Percentiles rank a stretch among this genome's conserved stretches.
phyloP scores from a whole-genome alignment of 2,329 filamentous ascomycete species.

The Paradendryphiella salina region DNA sequence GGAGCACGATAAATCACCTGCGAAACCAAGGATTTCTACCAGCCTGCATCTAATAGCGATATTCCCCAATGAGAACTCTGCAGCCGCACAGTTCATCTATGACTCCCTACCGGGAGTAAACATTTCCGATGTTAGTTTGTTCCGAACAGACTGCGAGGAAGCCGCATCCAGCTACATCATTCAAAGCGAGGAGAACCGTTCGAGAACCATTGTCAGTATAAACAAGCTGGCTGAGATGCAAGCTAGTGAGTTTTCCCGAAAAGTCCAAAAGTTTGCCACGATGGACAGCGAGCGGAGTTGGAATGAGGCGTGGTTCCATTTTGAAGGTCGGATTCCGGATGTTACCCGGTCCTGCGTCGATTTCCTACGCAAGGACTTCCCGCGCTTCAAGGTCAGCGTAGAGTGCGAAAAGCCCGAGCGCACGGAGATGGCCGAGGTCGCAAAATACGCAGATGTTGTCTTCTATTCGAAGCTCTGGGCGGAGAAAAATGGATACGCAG shows the following conservation, averaged over 20 bases:
- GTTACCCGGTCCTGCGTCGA: constrained; percentile 64
- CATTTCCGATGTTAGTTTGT: constrained; percentile 60
- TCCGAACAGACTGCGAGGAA: constrained; percentile 57
- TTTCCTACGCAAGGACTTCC: constrained; percentile 49
- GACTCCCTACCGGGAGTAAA: constrained; percentile 58
- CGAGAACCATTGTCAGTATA: constrained; percentile 71
- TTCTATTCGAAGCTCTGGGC: constrained; percentile 75
- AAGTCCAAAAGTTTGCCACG: background rate
- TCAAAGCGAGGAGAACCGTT: constrained; percentile 61
- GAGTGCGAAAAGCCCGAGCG: constrained; percentile 73
- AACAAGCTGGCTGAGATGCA: constrained; percentile 71
- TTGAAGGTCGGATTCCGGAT: constrained; percentile 70
- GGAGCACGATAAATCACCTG: background rate
- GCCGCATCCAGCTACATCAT: constrained; percentile 72
- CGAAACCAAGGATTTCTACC: background rate
- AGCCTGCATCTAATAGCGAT: constrained; percentile 49
- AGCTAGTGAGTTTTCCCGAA: constrained; percentile 58
- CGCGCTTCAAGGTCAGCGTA: constrained; percentile 62
- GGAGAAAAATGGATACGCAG: constrained; percentile 44
- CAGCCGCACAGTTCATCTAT: constrained; percentile 57
- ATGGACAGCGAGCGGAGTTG: background rate
- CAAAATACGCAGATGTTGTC: constrained; percentile 67
- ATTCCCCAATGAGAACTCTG: constrained; percentile 59
- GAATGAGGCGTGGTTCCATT: constrained; percentile 66
- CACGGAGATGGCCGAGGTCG: constrained; percentile 61